phyloP scores from a whole-genome alignment of 441 rosid genomes.

The Brassica hybrid region DNA sequence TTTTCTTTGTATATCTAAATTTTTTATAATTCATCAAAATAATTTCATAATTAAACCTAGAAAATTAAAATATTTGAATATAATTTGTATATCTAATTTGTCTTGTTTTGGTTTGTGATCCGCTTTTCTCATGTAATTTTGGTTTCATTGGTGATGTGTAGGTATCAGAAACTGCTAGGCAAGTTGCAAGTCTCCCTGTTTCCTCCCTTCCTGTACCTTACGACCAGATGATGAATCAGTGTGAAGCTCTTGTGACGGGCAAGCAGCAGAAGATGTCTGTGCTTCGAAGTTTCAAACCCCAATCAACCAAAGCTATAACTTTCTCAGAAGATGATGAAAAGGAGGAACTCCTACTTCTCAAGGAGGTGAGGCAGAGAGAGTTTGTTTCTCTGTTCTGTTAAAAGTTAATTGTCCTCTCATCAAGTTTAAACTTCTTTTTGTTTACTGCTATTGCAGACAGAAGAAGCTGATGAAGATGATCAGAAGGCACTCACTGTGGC shows the following conservation, averaged over 20 bases:
- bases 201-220: conserved; percentile 72
- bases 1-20: too few relatives aligned
- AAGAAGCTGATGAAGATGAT: conserved; percentile 44
- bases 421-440: background rate
- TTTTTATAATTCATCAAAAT: too few relatives aligned
- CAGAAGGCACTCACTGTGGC: conserved; percentile 39
- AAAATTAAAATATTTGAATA: too few relatives aligned
- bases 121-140: background rate
- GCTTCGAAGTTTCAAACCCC: conserved; percentile 82
- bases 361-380: conserved; percentile 48
- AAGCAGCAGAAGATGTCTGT: conserved; percentile 97
- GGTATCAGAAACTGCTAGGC: conserved; percentile 92
- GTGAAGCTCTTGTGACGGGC: conserved; percentile 88
- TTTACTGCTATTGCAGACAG: conserved; percentile 51
- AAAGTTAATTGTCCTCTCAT: background rate
- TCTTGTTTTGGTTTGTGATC: background rate
- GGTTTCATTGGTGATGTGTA: conserved; percentile 32
- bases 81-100: too few relatives aligned
- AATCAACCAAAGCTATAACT: conserved; percentile 56
- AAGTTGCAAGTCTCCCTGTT: conserved; percentile 82
- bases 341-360: conserved; percentile 44
- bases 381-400: conserved; percentile 19
- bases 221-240: conserved; percentile 91
- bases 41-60: too few relatives aligned
- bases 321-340: conserved; percentile 50